Conservation (phyloP, 352 stramenopile genomes). For the Pythium brassicae region DNA sequence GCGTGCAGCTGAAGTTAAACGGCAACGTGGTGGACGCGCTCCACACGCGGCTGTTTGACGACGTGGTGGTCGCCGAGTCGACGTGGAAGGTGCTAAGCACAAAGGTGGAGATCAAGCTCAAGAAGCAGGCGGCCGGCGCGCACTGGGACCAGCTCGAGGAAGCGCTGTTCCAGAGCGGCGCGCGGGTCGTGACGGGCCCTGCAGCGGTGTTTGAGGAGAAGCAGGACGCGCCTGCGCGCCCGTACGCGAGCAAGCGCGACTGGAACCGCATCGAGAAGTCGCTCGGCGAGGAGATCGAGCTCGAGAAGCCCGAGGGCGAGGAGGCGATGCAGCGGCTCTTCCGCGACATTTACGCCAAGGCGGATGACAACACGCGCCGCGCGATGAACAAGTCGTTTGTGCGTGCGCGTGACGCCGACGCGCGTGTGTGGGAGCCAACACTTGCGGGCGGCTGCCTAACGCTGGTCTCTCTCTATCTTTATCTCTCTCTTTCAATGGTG, state of each 20-base stretch:
- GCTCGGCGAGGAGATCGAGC: conserved; percentile 75
- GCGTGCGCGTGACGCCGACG: conserved; percentile 20
- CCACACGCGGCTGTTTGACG: conserved; percentile 65
- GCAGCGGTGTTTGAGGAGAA: conserved; percentile 65
- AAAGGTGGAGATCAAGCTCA: conserved; percentile 84
- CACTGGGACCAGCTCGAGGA: conserved; percentile 81
- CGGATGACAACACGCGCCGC: conserved; percentile 85
- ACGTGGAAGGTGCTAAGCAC: conserved; percentile 53
- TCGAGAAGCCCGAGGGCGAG: conserved; percentile 88
- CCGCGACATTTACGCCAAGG: conserved; percentile 90
- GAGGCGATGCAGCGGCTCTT: conserved; percentile 92
- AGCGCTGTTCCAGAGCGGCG: conserved; percentile 33
- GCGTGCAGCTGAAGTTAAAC: conserved; percentile 45
- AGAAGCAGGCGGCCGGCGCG: conserved; percentile 50
- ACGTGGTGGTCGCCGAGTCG: conserved; percentile 52
- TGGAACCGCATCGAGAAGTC: conserved; percentile 87
- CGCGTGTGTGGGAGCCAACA: too few relatives aligned
- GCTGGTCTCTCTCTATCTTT: too few relatives aligned
- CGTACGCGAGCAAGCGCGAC: conserved; percentile 82
- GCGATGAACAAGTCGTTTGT: conserved; percentile 94
- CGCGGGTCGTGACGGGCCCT: conserved; percentile 43
- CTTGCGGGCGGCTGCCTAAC: too few relatives aligned
- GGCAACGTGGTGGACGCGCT: conserved; percentile 54
- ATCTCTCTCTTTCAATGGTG: too few relatives aligned
- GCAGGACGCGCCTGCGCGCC: conserved; percentile 35